Base-by-base conservation (phyloP, 768 basidiomycete genomes). In the Vararia minispora region DNA sequence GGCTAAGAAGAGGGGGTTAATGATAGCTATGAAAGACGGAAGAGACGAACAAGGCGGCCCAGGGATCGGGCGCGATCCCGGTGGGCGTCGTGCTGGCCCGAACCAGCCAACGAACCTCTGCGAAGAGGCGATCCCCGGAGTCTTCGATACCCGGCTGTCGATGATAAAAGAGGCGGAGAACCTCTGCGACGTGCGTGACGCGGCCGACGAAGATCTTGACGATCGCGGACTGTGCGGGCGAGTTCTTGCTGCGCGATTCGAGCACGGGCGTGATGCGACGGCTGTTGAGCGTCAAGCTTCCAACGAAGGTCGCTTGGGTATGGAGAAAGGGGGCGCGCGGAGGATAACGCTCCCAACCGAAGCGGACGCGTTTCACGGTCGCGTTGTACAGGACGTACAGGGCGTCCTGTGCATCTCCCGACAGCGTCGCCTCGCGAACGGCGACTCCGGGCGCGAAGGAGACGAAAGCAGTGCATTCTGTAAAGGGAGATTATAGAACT, bases 101-200 rank as follows among this genome's bases (percentile, higher is more conserved):
- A 21, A n/a, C 18, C 35, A 35, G 23, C 35, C 35, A 35, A 11
- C n/a, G 20, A 21, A 35, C 26, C 11, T 35, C 35, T 6, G 35
- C 35, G 18, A 24, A 35, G 3, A 14, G 20, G n/a, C 9, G 32
- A 16, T 7, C 16, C 3, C 5, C 20, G 16, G 16, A 16, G 2
- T 10, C 35, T 6, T 6, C 5, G 24, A 35, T 14, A 7, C 35
- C 35, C 13, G n/a, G 6, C 35, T 35, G 35, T 18, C n/a, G 7
- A n/a, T 35, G 35, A 13, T 35, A n/a, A n/a, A 35, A 35, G 6
- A 35, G 14, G n/a, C 35, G 20, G 14, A 35, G 14, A n/a, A 35
- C 23, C 35, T 24, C 35, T 8, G 22, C 35, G 14, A 7, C 35
- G n/a, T 23, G 26, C 21, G 16, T 22, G 12, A 24, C 26, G 13